Base-by-base conservation (phyloP, 1,139 yeast genomes). In the Candida tropicalis region DNA sequence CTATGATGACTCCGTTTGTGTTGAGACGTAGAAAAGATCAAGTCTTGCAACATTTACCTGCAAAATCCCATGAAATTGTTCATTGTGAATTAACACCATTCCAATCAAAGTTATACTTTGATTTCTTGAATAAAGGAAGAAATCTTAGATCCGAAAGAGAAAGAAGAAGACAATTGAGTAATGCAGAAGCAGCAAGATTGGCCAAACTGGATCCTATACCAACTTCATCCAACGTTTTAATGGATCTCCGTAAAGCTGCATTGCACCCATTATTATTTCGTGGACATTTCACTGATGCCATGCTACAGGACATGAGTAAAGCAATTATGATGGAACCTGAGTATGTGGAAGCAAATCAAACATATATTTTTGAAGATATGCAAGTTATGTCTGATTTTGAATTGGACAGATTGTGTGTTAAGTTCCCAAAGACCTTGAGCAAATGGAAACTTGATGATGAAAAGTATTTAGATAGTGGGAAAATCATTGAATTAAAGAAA, bases 1-100 rank as follows among this genome's bases (percentile, higher is more conserved):
- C 95, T 3, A 93, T 93, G 97, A 93, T 93, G 99, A 87, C 96
- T 2, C 99, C 99, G 4, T 93, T 93, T 68, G 93, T 93, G 8
- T 71, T 93, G 55, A 78, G 99, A 62, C 82, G 99, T 61, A 86
- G 86, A 58, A 93, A 93, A 67, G 87, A 81, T 46, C 98, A 93
- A 63, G 99, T 93, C 9, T 75, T 93, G 59, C 81, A 87, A 58
- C 95, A 93, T 60, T 70, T 93, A 51, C 99, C 99, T 0, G 74
- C 77, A 23, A 93, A 95, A 59, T 66, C 72, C 39, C 89, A 84
- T 49, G 70, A 69, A 36, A 75, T 86, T 33, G 79, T 79, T 39
- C 75, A 73, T 51, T 89, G 97, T 63, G 81, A 77, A 2, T 69
- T 88, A 73, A 70, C 77, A 0, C 65, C 66, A 1, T 57, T 62